Conservation (phyloP, 2,329 filamentous ascomycete genomes). For the Acephala macrosclerotiorum region DNA sequence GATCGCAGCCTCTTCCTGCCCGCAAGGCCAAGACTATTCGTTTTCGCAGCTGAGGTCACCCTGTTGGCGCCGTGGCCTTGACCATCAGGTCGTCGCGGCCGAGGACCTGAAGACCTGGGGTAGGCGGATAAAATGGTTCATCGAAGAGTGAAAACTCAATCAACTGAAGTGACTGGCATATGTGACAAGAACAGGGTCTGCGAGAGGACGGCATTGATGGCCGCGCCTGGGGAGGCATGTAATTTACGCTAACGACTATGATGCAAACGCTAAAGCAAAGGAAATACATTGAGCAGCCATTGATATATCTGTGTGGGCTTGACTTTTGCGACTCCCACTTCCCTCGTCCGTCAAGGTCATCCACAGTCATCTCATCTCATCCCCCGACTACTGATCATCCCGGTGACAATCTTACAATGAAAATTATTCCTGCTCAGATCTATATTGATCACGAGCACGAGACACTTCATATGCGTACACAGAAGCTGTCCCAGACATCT, state of each 20-base stretch:
- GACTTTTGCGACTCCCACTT: conserved; percentile 21
- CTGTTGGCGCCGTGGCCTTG: neutral
- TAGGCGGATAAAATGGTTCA: neutral
- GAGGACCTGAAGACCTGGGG: neutral
- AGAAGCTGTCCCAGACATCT: conserved; percentile 16
- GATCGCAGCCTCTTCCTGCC: neutral
- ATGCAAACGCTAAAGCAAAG: conserved; percentile 43
- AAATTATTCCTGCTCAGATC: conserved; percentile 21
- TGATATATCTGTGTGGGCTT: conserved; percentile 35
- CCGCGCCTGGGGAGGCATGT: conserved; percentile 30
- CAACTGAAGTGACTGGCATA: neutral
- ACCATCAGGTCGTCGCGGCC: neutral
- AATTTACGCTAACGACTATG: conserved; percentile 39
- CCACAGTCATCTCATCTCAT: conserved; percentile 15
- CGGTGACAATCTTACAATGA: conserved; percentile 32
- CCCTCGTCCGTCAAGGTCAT: conserved; percentile 18
- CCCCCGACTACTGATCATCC: conserved; percentile 22
- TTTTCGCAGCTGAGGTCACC: neutral
- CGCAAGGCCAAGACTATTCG: neutral
- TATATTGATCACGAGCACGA: conserved; percentile 5
- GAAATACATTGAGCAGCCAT: conserved; percentile 39
- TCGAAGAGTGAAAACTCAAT: neutral
- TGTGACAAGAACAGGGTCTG: neutral
- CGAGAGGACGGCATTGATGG: conserved; percentile 17
- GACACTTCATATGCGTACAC: conserved; percentile 19